These are phyloP conservation scores for Leishmania major DNA, from an alignment of 208 protist species.

Conservation along the genomic window DNA sequence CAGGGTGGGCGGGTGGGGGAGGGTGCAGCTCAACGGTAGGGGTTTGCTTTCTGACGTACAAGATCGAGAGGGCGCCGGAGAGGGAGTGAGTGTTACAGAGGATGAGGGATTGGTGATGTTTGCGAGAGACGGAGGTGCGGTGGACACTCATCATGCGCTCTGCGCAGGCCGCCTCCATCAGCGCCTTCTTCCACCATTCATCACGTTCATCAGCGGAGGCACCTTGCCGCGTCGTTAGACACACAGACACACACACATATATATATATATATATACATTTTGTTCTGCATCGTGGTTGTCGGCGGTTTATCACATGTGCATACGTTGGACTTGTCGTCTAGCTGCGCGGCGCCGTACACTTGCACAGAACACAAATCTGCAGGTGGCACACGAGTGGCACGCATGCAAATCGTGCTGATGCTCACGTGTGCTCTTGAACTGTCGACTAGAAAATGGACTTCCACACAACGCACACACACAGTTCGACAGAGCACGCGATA, in stretches of 20 bases:
- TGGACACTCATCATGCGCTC: background rate
- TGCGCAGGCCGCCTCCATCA: background rate
- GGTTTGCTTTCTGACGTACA: background rate
- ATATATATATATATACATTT: background rate
- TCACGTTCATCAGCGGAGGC: background rate
- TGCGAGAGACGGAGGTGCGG: background rate
- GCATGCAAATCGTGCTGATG: background rate
- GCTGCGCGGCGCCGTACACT: background rate
- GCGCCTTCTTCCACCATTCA: background rate
- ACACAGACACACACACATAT: background rate
- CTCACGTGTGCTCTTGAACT: background rate
- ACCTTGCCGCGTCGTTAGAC: background rate
- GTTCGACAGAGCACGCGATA: background rate
- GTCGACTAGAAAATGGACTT: background rate
- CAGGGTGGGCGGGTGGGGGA: background rate
- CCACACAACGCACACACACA: background rate
- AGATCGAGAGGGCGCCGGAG: background rate
- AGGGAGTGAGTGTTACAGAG: background rate
- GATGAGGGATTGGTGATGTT: slow-evolving; percentile 5
- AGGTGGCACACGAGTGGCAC: too few relatives aligned
- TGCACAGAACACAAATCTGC: background rate
- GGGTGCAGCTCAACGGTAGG: slow-evolving; percentile 3
- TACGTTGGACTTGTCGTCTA: background rate
- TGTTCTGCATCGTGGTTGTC: background rate
- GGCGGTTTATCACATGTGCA: background rate